Conservation (phyloP, 306 rosid genomes). For the Luffa aegyptiaca region DNA sequence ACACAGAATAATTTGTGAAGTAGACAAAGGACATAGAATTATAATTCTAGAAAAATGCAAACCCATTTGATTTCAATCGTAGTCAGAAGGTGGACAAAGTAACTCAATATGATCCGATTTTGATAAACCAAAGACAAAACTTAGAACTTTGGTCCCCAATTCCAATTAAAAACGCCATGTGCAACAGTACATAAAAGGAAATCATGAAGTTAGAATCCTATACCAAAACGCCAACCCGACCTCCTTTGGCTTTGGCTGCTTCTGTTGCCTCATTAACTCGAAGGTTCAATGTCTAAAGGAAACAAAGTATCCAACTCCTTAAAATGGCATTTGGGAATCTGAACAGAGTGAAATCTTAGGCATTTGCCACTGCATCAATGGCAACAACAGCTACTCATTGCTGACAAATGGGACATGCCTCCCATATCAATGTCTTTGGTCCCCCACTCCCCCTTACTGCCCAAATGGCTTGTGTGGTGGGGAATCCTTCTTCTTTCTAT, state of each 20-base stretch:
- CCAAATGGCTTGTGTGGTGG: background rate
- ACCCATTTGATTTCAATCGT: background rate
- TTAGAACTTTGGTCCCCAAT: background rate
- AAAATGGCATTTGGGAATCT: conserved; percentile 2
- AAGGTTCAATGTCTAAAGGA: background rate
- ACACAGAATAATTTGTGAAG: background rate
- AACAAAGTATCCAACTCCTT: background rate
- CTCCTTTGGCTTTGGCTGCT: background rate
- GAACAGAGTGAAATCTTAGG: background rate
- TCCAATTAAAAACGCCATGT: background rate
- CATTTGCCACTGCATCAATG: background rate
- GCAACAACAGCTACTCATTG: conserved; percentile 5
- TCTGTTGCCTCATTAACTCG: background rate
- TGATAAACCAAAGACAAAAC: background rate
- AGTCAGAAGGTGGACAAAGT: conserved; percentile 7
- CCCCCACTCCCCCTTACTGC: background rate
- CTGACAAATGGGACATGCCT: background rate
- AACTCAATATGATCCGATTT: background rate
- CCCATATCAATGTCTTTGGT: conserved; percentile 7
- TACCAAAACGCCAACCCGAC: background rate
- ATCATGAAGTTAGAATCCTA: background rate
- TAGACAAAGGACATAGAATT: background rate
- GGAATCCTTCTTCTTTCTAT: background rate
- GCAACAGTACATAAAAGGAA: background rate
- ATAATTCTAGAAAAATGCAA: background rate